Percentiles rank a stretch among this genome's conserved stretches.
These are phyloP conservation scores for Umbelopsis isabellina DNA, from an alignment of 192 early-diverging fungal species.

Conservation along the genomic window DNA sequence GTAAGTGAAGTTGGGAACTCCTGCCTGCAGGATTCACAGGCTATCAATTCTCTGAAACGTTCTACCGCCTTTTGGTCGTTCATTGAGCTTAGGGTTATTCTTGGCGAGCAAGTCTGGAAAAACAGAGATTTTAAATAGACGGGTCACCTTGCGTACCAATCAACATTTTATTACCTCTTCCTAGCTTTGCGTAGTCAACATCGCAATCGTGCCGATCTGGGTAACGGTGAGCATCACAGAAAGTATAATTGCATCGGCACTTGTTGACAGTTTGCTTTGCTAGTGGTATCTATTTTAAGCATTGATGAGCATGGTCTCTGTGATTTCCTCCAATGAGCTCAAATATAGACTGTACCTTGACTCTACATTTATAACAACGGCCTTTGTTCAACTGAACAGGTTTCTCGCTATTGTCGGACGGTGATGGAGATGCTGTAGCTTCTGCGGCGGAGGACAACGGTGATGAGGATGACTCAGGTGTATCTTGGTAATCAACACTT, in stretches of 20 bases:
- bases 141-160: background rate
- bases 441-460: conserved; percentile 28
- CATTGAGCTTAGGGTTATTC: conserved; percentile 76
- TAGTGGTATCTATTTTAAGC: conserved; percentile 59
- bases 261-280: conserved; percentile 80
- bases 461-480: background rate
- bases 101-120: conserved; percentile 62
- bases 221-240: conserved; percentile 74
- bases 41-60: conserved; percentile 72
- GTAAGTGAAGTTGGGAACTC: background rate
- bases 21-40: conserved; percentile 29
- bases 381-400: conserved; percentile 68
- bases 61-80: conserved; percentile 72
- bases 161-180: conserved; percentile 47
- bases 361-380: conserved; percentile 68
- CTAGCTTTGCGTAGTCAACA: conserved; percentile 76
- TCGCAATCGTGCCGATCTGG: conserved; percentile 77
- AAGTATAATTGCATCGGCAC: conserved; percentile 77
- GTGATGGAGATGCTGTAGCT: conserved; percentile 41
- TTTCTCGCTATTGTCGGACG: conserved; percentile 45
- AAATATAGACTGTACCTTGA: conserved; percentile 49
- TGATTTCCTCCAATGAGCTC: too few species aligned
- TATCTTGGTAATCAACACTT: background rate
- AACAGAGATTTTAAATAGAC: background rate
- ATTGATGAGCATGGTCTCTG: background rate